A percentile compares a stretch with the other conserved stretches of the same genome.
Evolutionary conservation across 208 protist genomes (phyloP).

Genomic region (Acanthamoeba royreba): DNA sequence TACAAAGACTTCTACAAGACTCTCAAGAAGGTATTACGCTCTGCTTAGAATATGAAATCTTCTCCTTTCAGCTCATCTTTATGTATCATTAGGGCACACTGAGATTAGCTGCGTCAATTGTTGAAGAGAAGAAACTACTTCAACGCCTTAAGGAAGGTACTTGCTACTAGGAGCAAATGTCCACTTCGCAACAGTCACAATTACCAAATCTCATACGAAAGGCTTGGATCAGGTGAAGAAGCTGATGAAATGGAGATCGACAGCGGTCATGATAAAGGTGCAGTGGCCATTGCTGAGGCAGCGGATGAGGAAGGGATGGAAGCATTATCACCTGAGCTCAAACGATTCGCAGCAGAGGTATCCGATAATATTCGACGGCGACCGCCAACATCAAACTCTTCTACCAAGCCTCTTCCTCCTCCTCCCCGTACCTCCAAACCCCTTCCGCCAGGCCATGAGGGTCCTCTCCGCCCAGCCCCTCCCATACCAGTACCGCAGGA

Average conservation of each 20-base stretch:
- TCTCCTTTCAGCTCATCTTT: neutral
- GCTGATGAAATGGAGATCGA: neutral
- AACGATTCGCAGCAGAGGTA: neutral
- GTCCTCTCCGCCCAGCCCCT: neutral
- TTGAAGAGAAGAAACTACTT: neutral
- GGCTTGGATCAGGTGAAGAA: too few relatives aligned
- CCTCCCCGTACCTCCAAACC: neutral
- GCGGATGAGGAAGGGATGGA: neutral
- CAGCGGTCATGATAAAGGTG: neutral
- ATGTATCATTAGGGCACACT: neutral
- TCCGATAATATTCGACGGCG: neutral
- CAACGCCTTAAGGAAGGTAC: neutral
- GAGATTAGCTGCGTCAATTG: neutral
- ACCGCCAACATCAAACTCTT: neutral
- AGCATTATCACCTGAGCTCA: neutral
- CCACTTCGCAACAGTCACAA: neutral
- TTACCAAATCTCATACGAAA: too few relatives aligned
- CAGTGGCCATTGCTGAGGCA: too few relatives aligned
- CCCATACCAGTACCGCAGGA: neutral
- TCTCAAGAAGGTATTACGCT: neutral
- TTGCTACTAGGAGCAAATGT: neutral
- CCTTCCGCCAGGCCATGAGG: neutral
- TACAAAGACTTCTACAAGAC: slow-evolving; percentile 1
- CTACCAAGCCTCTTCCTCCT: neutral
- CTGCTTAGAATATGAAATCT: neutral